phyloP scores from a whole-genome alignment of 1,284 basidiomycete genomes.

The Boletus subluridellus region DNA sequence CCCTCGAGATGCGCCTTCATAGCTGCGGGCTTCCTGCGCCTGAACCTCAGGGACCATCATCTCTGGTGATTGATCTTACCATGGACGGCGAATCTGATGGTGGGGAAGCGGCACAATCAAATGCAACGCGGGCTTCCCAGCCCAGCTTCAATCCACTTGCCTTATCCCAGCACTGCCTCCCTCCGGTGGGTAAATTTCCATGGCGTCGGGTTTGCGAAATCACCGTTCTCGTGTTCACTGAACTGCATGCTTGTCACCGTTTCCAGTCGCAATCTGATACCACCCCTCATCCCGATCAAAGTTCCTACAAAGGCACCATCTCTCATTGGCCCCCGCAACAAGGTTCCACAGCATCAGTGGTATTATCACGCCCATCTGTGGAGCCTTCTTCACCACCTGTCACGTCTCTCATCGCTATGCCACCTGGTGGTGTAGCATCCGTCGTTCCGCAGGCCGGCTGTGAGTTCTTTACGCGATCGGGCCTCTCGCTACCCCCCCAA shows the following conservation, averaged over 20 bases:
- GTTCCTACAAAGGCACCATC: not conserved
- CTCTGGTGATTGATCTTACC: slow-evolving; percentile 28
- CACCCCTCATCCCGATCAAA: not conserved
- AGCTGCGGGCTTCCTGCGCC: slow-evolving; percentile 9
- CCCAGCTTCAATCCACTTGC: not conserved
- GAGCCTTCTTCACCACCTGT: not conserved
- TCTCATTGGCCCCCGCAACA: slow-evolving; percentile 2
- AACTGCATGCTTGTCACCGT: not conserved
- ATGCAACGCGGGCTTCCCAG: not conserved
- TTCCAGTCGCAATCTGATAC: slow-evolving; percentile 12
- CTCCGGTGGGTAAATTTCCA: slow-evolving; percentile 16
- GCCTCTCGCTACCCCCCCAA: slow-evolving; percentile 1
- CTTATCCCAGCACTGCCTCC: not conserved
- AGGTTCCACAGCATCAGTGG: not conserved
- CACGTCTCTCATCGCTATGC: not conserved
- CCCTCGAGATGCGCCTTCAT: slow-evolving; percentile 22
- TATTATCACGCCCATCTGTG: not conserved
- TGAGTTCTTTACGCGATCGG: slow-evolving; percentile 2
- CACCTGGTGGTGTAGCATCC: not conserved
- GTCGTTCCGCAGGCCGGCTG: not conserved
- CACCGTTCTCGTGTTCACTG: not conserved
- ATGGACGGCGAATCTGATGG: slow-evolving; percentile 8
- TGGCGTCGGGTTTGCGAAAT: not conserved
- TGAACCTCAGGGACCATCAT: not conserved
- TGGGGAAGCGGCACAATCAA: not conserved